A percentile compares a stretch with the other conserved stretches of the same genome.
Evolutionary conservation across 257 asterid species (phyloP).

Genomic region (Handroanthus guayacan): DNA sequence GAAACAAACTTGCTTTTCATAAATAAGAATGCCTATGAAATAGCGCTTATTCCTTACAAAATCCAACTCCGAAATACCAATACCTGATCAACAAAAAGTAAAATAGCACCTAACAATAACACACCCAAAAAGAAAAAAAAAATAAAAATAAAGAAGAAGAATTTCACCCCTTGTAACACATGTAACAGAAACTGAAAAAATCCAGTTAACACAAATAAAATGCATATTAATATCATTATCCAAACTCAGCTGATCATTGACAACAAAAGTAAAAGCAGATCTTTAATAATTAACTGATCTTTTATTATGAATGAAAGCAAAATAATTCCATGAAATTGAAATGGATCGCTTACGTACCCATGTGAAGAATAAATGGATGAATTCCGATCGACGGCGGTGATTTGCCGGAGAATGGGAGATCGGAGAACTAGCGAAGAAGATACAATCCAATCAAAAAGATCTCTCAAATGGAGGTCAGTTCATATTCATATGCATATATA

Average conservation of each 20-base stretch:
- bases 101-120: conserved; percentile 13
- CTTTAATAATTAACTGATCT: conserved; percentile 29
- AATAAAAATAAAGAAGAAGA: neutral
- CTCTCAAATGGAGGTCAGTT: conserved; percentile 42
- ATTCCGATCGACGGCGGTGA: conserved; percentile 34
- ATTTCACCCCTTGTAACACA: neutral
- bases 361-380: conserved; percentile 23
- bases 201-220: conserved; percentile 17
- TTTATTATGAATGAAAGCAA: neutral
- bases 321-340: conserved; percentile 22
- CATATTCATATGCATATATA: conserved; percentile 37
- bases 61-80: conserved; percentile 20
- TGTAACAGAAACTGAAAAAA: neutral
- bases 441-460: conserved; percentile 33
- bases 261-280: conserved; percentile 42
- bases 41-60: conserved; percentile 4
- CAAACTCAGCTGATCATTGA: conserved; percentile 12
- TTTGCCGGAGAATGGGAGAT: conserved; percentile 41
- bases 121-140: neutral
- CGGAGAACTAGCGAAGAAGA: conserved; percentile 34
- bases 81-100: neutral
- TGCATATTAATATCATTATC: conserved; percentile 18
- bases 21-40: conserved; percentile 6
- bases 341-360: conserved; percentile 59
- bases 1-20: conserved; percentile 29